Percentiles rank a stretch among this genome's conserved stretches.
These are phyloP conservation scores for Botryotinia calthae DNA, from an alignment of 2,329 filamentous ascomycete genomes.

Conservation along the genomic window DNA sequence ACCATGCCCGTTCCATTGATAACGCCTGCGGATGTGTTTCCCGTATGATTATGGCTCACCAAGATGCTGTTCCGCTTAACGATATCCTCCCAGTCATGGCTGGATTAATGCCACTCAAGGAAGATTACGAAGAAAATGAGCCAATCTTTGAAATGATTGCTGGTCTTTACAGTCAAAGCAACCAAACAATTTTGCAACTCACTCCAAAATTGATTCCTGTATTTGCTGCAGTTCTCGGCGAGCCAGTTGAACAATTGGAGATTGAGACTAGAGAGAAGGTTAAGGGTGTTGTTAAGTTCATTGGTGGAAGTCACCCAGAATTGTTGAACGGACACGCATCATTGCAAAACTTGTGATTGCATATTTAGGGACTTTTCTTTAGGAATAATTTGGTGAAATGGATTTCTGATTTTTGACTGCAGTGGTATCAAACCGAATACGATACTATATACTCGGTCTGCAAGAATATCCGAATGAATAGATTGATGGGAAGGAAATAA, in stretches of 20 bases:
- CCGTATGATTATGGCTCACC: constrained; percentile 87
- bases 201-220: constrained; percentile 68
- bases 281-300: constrained; percentile 56
- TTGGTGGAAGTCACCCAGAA: constrained; percentile 34
- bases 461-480: not conserved
- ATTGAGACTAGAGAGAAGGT: constrained; percentile 66
- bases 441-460: not conserved
- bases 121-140: constrained; percentile 95
- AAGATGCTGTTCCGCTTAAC: constrained; percentile 74
- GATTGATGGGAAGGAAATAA: constrained; percentile 9
- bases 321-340: constrained; percentile 33
- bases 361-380: constrained; percentile 7
- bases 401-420: not conserved
- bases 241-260: constrained; percentile 73
- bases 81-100: constrained; percentile 81
- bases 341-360: constrained; percentile 24
- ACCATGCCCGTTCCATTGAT: constrained; percentile 80
- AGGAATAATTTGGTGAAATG: constrained; percentile 3
- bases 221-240: constrained; percentile 69
- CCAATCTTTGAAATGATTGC: constrained; percentile 89
- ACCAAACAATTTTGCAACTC: constrained; percentile 66
- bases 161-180: constrained; percentile 72
- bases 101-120: constrained; percentile 77
- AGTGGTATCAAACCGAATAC: not conserved
- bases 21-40: constrained; percentile 90